Percentiles rank a stretch among this genome's conserved stretches.
Evolutionary conservation across 305 asterid genomes (phyloP).

Genomic region (Euphrasia arctica): DNA sequence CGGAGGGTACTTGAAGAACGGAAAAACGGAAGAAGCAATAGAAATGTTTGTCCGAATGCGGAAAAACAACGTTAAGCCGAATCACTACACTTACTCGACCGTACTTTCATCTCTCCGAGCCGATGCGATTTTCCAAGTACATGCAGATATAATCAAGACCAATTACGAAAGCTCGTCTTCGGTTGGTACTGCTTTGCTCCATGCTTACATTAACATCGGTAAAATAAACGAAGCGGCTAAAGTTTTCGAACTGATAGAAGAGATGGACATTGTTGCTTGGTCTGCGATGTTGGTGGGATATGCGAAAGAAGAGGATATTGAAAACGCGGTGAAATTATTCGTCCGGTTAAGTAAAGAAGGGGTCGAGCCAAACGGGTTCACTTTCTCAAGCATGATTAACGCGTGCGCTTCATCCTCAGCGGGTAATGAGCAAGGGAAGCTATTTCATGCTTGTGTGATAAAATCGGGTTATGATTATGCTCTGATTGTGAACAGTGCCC

Average conservation of each 20-base stretch:
- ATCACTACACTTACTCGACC: conserved; percentile 81
- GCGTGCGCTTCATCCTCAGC: conserved; percentile 71
- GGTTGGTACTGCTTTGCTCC: conserved; percentile 84
- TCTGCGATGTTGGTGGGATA: conserved; percentile 92
- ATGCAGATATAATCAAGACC: conserved; percentile 69
- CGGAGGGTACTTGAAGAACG: conserved; percentile 72
- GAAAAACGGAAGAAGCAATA: conserved; percentile 46
- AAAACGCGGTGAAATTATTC: conserved; percentile 60
- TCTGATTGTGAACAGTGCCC: conserved; percentile 83
- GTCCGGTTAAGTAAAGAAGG: conserved; percentile 53
- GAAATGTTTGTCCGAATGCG: conserved; percentile 66
- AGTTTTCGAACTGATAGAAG: conserved; percentile 58
- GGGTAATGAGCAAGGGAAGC: conserved; percentile 81
- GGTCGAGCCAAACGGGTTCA: conserved; percentile 71
- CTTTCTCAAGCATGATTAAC: conserved; percentile 77
- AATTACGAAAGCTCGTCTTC: conserved; percentile 55
- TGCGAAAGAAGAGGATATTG: conserved; percentile 62
- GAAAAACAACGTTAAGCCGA: conserved; percentile 56
- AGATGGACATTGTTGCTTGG: conserved; percentile 89
- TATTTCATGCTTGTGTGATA: conserved; percentile 68
- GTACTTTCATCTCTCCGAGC: conserved; percentile 59
- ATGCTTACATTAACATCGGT: conserved; percentile 64
- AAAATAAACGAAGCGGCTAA: conserved; percentile 52
- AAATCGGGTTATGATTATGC: conserved; percentile 54
- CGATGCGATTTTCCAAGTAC: conserved; percentile 58